Conservation (phyloP, 441 rosid genomes). For the Viola pubescens region DNA sequence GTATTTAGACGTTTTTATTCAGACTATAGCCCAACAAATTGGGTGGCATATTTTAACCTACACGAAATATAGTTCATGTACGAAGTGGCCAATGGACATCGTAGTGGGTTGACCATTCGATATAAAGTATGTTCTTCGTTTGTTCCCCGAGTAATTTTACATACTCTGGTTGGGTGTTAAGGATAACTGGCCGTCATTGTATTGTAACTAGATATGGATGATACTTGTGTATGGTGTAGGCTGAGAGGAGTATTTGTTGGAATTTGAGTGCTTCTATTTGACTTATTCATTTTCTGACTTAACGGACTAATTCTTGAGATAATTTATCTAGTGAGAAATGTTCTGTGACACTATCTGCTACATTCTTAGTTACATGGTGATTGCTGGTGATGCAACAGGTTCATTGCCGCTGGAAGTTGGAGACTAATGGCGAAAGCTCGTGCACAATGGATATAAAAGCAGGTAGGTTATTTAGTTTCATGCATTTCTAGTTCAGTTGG, state of each 20-base stretch:
- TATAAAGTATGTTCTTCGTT: background rate
- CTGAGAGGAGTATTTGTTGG: too few species aligned
- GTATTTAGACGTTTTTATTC: background rate
- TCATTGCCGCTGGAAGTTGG: constrained; percentile 81
- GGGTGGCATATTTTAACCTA: too few species aligned
- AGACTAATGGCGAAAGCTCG: constrained; percentile 53
- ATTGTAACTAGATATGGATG: too few species aligned
- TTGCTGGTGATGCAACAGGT: constrained; percentile 42
- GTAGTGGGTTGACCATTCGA: background rate
- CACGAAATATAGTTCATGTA: background rate
- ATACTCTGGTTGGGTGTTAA: too few species aligned
- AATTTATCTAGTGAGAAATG: too few species aligned
- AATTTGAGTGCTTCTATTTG: too few species aligned
- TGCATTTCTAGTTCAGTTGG: background rate
- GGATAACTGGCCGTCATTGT: too few species aligned
- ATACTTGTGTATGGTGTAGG: too few species aligned
- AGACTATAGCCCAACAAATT: background rate
- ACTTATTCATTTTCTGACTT: too few species aligned
- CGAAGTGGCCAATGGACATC: background rate
- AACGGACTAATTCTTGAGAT: too few species aligned
- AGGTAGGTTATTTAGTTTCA: constrained; percentile 44
- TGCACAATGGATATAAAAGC: constrained; percentile 66
- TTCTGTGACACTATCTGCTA: background rate
- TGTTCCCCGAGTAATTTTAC: too few species aligned
- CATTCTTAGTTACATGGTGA: background rate